Conservation (phyloP, 2,329 filamentous ascomycete species). For the Neophaeococcomyces aloes region DNA sequence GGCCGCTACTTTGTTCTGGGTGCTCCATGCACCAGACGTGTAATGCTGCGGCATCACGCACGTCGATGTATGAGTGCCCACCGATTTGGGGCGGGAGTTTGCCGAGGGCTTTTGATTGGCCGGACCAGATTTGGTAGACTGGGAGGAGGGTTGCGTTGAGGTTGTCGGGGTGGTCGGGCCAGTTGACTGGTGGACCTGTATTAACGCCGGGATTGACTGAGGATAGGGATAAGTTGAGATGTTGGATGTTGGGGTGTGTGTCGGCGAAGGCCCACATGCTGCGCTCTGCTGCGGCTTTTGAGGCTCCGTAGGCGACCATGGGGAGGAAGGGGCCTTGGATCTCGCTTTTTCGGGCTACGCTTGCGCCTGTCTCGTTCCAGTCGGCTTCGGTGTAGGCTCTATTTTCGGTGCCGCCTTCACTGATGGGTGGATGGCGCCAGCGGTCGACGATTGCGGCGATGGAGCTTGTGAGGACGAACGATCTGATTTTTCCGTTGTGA, state of each 20-base stretch:
- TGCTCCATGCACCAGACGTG: constrained; percentile 20
- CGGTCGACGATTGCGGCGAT: constrained; percentile 19
- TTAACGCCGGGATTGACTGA: constrained; percentile 21
- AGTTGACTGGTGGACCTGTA: constrained; percentile 20
- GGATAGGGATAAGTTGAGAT: constrained; percentile 11
- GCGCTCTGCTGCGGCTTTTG: constrained; percentile 19
- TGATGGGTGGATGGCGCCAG: constrained; percentile 12
- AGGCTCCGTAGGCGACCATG: constrained; percentile 19
- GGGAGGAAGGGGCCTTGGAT: constrained; percentile 10
- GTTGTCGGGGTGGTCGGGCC: constrained; percentile 12
- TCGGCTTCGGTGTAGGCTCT: constrained; percentile 24
- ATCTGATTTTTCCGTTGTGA: constrained; percentile 8
- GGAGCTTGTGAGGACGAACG: constrained; percentile 20
- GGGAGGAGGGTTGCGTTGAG: constrained; percentile 21
- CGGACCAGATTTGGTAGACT: constrained; percentile 20
- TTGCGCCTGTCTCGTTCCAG: constrained; percentile 30
- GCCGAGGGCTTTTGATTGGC: constrained; percentile 2
- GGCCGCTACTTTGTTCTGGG: constrained; percentile 14
- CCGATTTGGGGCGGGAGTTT: constrained; percentile 18
- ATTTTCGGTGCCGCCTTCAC: constrained; percentile 7
- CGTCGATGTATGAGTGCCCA: constrained; percentile 20
- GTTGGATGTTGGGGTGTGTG: background rate
- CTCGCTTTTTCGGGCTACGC: constrained; percentile 17
- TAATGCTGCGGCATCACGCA: constrained; percentile 21
- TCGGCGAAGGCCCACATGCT: constrained; percentile 18